phyloP scores from a whole-genome alignment of 108 stramenopile genomes.

The Schizochytrium sp. region DNA sequence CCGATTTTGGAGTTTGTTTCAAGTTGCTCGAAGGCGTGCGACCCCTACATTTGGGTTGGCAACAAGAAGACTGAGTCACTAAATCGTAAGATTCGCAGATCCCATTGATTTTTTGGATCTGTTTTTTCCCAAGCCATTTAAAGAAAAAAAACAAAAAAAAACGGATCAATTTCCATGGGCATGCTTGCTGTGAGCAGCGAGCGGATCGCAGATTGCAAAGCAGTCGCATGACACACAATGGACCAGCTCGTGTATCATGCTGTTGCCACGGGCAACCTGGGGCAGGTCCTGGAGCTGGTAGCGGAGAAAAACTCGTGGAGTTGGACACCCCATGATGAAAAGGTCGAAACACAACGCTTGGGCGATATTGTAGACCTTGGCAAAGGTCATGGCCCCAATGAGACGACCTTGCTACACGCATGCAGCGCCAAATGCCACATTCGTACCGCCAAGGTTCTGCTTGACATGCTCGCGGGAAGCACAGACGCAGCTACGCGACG shows the following conservation, averaged over 20 bases:
- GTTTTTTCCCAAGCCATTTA: no score
- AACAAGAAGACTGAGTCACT: no score
- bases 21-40: no score
- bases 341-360: neutral
- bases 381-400: neutral
- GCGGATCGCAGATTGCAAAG: no score
- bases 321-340: neutral
- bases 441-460: neutral
- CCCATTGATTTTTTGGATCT: no score
- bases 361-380: neutral
- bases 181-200: no score
- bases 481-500: neutral
- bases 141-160: no score
- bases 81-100: no score
- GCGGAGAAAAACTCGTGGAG: neutral
- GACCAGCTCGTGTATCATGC: constrained; percentile 1
- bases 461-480: neutral
- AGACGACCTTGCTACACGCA: neutral
- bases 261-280: neutral
- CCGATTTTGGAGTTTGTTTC: no score
- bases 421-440: neutral
- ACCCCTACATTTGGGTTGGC: no score
- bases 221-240: neutral
- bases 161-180: no score
- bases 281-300: neutral